Percentiles rank a stretch among this genome's conserved stretches.
Conservation (phyloP, 129 eudicot genomes). For the Helichrysum umbraculigerum region DNA sequence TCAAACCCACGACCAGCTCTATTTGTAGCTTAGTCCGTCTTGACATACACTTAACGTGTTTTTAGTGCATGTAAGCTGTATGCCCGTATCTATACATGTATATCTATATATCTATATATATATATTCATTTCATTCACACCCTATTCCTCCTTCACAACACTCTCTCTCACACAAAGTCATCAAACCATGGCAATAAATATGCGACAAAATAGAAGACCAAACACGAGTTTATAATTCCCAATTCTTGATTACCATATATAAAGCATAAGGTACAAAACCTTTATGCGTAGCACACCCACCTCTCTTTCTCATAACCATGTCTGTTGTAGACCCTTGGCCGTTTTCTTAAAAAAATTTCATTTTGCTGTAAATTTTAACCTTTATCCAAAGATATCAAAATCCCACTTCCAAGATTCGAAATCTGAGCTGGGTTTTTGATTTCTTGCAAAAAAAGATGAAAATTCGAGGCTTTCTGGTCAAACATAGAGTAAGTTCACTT, state of each 20-base stretch:
- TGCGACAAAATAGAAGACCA: slow-evolving; percentile 10
- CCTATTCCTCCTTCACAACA: slow-evolving; percentile 18
- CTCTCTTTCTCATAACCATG: slow-evolving; percentile 17
- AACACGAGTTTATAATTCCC: background rate
- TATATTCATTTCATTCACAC: slow-evolving; percentile 14
- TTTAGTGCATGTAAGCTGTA: slow-evolving; percentile 29
- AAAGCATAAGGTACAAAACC: slow-evolving; percentile 20
- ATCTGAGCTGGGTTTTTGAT: slow-evolving; percentile 11
- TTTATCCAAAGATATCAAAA: background rate
- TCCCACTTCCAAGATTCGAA: slow-evolving; percentile 2
- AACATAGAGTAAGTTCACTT: slow-evolving; percentile 30
- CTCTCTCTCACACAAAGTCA: background rate
- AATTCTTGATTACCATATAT: background rate
- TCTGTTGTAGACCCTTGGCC: slow-evolving; percentile 27
- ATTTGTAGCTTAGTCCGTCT: slow-evolving; percentile 33
- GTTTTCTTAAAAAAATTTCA: slow-evolving; percentile 10
- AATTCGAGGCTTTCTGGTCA: slow-evolving; percentile 34
- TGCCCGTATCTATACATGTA: no score
- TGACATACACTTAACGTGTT: slow-evolving; percentile 31
- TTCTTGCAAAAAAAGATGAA: slow-evolving; percentile 26
- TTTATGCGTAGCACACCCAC: slow-evolving; percentile 15
- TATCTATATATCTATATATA: slow-evolving; percentile 8
- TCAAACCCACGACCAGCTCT: slow-evolving; percentile 31
- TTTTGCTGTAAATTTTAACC: background rate
- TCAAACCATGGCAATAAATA: background rate